These are phyloP conservation scores for Neoconidiobolus thromboides DNA, from an alignment of 371 early-diverging fungal species.

Conservation along the genomic window DNA sequence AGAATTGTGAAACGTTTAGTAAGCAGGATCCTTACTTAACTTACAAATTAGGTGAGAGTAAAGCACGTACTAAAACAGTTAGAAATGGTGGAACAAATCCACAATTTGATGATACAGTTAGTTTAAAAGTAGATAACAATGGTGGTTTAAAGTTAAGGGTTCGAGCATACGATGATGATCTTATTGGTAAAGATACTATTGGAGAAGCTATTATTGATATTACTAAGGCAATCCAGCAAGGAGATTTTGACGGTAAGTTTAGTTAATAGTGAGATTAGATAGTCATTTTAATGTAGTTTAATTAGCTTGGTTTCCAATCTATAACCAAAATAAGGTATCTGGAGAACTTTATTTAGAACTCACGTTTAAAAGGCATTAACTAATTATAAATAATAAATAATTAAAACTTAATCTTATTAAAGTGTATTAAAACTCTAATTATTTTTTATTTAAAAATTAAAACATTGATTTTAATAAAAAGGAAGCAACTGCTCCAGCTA, in stretches of 20 bases:
- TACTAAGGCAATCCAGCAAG: background rate
- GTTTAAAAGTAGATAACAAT: background rate
- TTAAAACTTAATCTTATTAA: too few species aligned
- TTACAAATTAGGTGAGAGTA: background rate
- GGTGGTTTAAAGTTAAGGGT: background rate
- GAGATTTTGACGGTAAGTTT: slow-evolving; percentile 1
- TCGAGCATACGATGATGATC: background rate
- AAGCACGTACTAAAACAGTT: background rate
- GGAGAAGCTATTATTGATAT: too few species aligned
- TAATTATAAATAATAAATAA: too few species aligned
- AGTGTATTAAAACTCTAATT: too few species aligned
- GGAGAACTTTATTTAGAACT: slow-evolving; percentile 1
- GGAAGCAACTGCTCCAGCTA: too few species aligned
- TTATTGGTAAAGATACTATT: background rate
- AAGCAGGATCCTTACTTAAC: slow-evolving; percentile 4
- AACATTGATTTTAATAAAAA: too few species aligned
- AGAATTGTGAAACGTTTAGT: slow-evolving; percentile 2
- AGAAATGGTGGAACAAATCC: background rate
- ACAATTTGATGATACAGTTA: background rate
- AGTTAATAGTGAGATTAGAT: background rate
- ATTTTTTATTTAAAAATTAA: too few species aligned
- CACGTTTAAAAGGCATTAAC: background rate
- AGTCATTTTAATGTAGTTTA: background rate
- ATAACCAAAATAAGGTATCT: background rate
- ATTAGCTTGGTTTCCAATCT: slow-evolving; percentile 4